phyloP scores from a whole-genome alignment of 345 rosid genomes.

The Kandelia obovata region DNA sequence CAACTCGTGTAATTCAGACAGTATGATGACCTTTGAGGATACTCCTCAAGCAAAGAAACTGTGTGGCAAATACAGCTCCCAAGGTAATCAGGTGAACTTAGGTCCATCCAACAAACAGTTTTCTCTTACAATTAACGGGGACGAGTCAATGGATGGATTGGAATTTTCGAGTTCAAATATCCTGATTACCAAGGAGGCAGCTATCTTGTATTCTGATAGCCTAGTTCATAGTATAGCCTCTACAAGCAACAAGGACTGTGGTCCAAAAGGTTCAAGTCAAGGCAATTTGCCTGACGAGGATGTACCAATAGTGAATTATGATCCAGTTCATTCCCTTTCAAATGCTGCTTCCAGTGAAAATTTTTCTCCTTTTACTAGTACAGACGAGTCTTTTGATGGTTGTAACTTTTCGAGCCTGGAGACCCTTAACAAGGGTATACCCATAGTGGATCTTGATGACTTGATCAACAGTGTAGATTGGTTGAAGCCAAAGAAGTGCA shows the following conservation, averaged over 20 bases:
- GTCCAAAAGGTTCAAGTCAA: too few species aligned
- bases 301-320: too few species aligned
- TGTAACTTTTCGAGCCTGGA: too few species aligned
- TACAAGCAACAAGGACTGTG: neutral
- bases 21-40: conserved; percentile 7
- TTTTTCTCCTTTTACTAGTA: too few species aligned
- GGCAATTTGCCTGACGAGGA: too few species aligned
- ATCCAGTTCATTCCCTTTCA: too few species aligned
- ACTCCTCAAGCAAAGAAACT: conserved; percentile 6
- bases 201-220: conserved; percentile 14
- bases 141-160: conserved; percentile 14
- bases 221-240: conserved; percentile 4
- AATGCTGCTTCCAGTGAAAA: too few species aligned
- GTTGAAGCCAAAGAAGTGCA: too few species aligned
- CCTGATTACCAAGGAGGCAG: conserved; percentile 10
- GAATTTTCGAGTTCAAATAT: conserved; percentile 9
- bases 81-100: conserved; percentile 1
- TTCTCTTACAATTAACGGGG: conserved; percentile 2
- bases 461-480: too few species aligned
- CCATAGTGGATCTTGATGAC: too few species aligned
- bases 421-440: too few species aligned
- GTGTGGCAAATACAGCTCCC: neutral
- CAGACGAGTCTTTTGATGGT: too few species aligned
- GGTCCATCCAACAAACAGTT: conserved; percentile 8
- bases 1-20: neutral